A percentile compares a stretch with the other conserved stretches of the same genome.
Conservation (phyloP, 163 green algal species). For the Trebouxiophyceae sp. region DNA sequence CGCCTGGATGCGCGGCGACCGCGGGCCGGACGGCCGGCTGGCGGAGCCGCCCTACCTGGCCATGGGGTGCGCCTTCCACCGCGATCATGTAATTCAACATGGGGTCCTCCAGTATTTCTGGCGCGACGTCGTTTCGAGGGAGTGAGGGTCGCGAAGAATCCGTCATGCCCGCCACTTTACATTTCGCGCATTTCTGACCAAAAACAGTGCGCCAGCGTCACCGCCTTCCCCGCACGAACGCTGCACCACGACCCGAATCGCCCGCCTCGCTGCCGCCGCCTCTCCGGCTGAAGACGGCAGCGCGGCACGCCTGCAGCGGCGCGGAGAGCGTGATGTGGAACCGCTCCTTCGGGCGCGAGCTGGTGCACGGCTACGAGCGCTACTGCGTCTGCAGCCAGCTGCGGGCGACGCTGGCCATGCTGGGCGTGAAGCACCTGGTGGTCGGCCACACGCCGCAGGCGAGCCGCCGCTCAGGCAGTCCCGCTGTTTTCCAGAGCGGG, state of each 20-base stretch:
- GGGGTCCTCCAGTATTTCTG: too few relatives aligned
- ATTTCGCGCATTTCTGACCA: too few relatives aligned
- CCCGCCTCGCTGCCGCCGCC: too few relatives aligned
- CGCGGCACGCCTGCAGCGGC: conserved; percentile 37
- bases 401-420: conserved; percentile 47
- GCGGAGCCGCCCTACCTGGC: conserved; percentile 69
- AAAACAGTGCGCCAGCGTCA: too few relatives aligned
- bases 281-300: too few relatives aligned
- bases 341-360: conserved; percentile 57
- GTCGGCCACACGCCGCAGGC: conserved; percentile 87
- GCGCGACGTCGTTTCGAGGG: too few relatives aligned
- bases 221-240: too few relatives aligned
- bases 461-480: background rate
- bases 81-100: too few relatives aligned
- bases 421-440: conserved; percentile 66
- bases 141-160: too few relatives aligned
- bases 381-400: conserved; percentile 53
- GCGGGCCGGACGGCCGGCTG: conserved; percentile 38
- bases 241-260: too few relatives aligned
- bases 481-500: too few relatives aligned
- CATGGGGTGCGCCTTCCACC: conserved; percentile 51
- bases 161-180: too few relatives aligned
- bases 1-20: conserved; percentile 73
- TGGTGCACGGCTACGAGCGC: conserved; percentile 53
- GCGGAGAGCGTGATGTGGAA: conserved; percentile 85